Conservation (phyloP, 805 yeast species). For the Kodamaea sagamina region DNA sequence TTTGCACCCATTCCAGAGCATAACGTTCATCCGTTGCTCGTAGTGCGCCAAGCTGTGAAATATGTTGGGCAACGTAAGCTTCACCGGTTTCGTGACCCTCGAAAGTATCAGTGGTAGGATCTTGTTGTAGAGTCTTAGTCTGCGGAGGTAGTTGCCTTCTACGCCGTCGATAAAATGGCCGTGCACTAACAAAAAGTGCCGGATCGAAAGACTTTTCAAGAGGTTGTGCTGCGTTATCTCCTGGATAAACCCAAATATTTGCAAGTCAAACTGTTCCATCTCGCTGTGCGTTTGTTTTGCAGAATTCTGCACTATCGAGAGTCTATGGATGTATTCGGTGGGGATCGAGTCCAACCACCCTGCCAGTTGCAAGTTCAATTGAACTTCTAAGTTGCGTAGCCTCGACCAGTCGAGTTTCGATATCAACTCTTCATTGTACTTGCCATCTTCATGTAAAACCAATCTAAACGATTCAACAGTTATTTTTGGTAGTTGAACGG, state of each 20-base stretch:
- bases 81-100: constrained; percentile 33
- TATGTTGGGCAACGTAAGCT: constrained; percentile 58
- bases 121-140: constrained; percentile 52
- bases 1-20: constrained; percentile 77
- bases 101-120: constrained; percentile 45
- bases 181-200: constrained; percentile 59
- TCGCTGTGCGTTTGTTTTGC: constrained; percentile 34
- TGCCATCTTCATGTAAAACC: constrained; percentile 21
- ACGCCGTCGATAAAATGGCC: constrained; percentile 64
- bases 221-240: background rate
- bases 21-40: constrained; percentile 67
- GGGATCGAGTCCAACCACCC: constrained; percentile 5
- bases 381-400: constrained; percentile 49
- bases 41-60: constrained; percentile 63
- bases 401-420: constrained; percentile 22
- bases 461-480: constrained; percentile 24
- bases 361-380: constrained; percentile 37
- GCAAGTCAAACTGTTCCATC: constrained; percentile 49
- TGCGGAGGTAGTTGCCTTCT: constrained; percentile 70
- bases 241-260: constrained; percentile 38
- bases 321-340: constrained; percentile 30
- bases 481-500: constrained; percentile 9
- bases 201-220: constrained; percentile 4
- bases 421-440: constrained; percentile 15
- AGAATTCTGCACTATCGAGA: constrained; percentile 37